phyloP scores from a whole-genome alignment of 2,329 filamentous ascomycete genomes.

The Ascochyta lentis region DNA sequence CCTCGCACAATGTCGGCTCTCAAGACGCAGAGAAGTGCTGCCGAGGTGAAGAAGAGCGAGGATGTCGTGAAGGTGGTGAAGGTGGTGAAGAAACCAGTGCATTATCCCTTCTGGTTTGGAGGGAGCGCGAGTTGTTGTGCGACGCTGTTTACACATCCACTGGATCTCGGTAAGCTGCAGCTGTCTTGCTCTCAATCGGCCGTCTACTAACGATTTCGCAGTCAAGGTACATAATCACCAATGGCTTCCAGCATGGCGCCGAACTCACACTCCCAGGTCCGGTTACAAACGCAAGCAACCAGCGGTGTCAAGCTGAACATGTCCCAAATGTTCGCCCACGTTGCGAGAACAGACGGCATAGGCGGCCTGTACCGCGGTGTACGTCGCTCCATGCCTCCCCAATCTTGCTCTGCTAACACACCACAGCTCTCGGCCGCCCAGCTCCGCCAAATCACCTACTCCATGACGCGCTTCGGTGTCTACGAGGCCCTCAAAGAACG shows the following conservation, averaged over 20 bases:
- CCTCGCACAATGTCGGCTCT: constrained; percentile 49
- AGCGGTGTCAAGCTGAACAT: constrained; percentile 77
- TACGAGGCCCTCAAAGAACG: constrained; percentile 90
- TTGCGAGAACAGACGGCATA: constrained; percentile 77
- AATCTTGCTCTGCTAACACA: background rate
- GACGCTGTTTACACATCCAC: constrained; percentile 87
- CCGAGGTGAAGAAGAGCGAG: constrained; percentile 50
- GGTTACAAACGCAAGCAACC: constrained; percentile 78
- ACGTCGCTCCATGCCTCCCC: constrained; percentile 22
- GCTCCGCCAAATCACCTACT: constrained; percentile 91
- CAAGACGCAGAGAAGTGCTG: constrained; percentile 42
- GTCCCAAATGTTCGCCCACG: constrained; percentile 83
- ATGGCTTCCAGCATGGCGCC: background rate
- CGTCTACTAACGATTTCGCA: constrained; percentile 42
- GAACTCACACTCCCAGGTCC: constrained; percentile 65
- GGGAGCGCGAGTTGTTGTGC: constrained; percentile 93
- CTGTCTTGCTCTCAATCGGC: background rate
- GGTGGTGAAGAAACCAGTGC: constrained; percentile 49
- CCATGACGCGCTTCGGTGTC: constrained; percentile 92
- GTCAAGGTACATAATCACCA: constrained; percentile 51
- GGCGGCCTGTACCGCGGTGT: constrained; percentile 84
- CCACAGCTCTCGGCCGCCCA: constrained; percentile 83
- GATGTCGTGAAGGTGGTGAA: constrained; percentile 44
- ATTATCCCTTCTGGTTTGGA: constrained; percentile 80
- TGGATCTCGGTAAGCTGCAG: constrained; percentile 77